Base-by-base conservation (phyloP, 768 basidiomycete species). In the Dictyophora rubrovolvata region DNA sequence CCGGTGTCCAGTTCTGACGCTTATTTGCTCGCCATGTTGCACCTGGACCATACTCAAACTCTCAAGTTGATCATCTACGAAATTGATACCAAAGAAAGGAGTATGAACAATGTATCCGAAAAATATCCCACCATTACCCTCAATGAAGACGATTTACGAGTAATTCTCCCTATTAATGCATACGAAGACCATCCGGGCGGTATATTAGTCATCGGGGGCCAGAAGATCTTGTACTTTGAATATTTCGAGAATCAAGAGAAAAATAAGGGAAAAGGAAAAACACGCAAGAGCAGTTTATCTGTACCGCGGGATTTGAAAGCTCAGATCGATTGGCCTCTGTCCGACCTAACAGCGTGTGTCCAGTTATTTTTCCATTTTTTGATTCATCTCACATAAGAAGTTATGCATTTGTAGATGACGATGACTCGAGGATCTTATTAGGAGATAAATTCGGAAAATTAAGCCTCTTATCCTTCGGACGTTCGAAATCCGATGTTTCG, bases 281-380 rank as follows among this genome's bases (percentile, higher is more conserved):
- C 50, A 10, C 61, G 69, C 61, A 5, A 69, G 69, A 12, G 75
- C 74, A 60, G 82, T 82, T 1, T 77, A 72, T 60, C 73, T 77
- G 86, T 63, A 79, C 20, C 50, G 10, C 34, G 49, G 71, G 53
- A 82, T 83, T 60, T 72, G 67, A 20, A 72, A 37, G 81, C 79
- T 0, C 66, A 68, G 36, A 75, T 89, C 16, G 78, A 82, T 14
- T 90, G 89, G 89, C 87, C 87, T 8, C 90, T 86, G 83, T 79
- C 77, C 60, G 80, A 83, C 61, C 74, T 91, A 46, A 75, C 81
- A 61, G 81, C 85, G 89, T 91, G 67, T 64, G 83, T 72, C 3
- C 33, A 21, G 11, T 20, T 48, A 9, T 22, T 36, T 12, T 12
- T 22, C 28, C 23, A 28, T 18, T 34, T 48, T 52, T 60, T 20